These are phyloP conservation scores for Trichosporon asahii DNA, from an alignment of 1,284 basidiomycete genomes.

Conservation along the genomic window DNA sequence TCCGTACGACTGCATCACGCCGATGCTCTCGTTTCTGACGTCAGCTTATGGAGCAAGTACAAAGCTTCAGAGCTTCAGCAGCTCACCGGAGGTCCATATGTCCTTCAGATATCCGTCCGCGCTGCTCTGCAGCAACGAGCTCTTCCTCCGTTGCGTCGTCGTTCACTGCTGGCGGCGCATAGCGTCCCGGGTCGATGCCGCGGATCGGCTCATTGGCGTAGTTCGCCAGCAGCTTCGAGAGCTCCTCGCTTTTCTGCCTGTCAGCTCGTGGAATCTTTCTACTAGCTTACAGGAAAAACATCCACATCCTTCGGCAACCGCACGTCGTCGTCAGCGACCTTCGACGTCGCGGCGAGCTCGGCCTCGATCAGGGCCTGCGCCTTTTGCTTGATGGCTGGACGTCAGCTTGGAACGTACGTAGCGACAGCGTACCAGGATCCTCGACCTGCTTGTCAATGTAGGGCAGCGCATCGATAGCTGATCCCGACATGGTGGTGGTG, in stretches of 20 bases:
- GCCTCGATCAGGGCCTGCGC: constrained; percentile 48
- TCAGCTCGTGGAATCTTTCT: neutral
- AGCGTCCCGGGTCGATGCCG: constrained; percentile 72
- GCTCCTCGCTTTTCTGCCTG: constrained; percentile 39
- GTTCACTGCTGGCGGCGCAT: constrained; percentile 67
- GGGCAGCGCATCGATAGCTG: constrained; percentile 72
- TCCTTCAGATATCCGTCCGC: constrained; percentile 80
- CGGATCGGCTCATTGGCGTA: constrained; percentile 59
- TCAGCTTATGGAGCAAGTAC: neutral
- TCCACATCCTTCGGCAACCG: constrained; percentile 66
- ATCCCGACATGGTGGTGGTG: constrained; percentile 32
- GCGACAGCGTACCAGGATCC: constrained; percentile 63
- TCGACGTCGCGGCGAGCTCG: constrained; percentile 41
- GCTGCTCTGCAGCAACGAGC: constrained; percentile 72
- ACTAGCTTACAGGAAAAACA: constrained; percentile 41
- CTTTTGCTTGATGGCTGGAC: constrained; percentile 36
- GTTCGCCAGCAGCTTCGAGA: constrained; percentile 67
- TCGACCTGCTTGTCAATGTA: constrained; percentile 94
- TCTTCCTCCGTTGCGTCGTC: constrained; percentile 66
- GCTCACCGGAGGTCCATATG: constrained; percentile 79
- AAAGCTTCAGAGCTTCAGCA: no score
- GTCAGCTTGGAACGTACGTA: neutral
- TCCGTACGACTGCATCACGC: constrained; percentile 80
- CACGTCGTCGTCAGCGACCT: constrained; percentile 58
- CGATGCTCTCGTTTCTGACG: constrained; percentile 73